phyloP scores from a whole-genome alignment of 306 rosid species.

The Phaseolus lunatus region DNA sequence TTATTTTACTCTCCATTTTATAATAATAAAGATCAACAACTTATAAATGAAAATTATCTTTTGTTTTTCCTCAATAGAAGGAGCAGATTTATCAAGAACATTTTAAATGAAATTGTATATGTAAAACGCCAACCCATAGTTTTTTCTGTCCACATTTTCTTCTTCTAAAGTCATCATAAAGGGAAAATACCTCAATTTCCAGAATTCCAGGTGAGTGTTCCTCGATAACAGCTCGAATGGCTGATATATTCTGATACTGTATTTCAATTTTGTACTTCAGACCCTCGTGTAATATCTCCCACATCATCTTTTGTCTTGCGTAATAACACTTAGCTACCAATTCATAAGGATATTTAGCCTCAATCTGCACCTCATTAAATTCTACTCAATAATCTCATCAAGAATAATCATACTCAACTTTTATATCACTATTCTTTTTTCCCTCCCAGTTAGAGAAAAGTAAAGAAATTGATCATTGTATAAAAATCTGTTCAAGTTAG shows the following conservation, averaged over 20 bases:
- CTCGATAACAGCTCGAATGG: constrained; percentile 50
- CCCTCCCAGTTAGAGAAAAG: too few species aligned
- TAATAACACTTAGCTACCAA: constrained; percentile 67
- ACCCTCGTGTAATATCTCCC: constrained; percentile 61
- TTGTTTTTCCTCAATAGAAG: background rate
- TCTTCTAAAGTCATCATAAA: background rate
- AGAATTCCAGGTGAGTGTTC: constrained; percentile 54
- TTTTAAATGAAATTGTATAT: background rate
- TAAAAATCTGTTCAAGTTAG: background rate
- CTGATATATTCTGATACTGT: constrained; percentile 51
- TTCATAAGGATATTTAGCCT: constrained; percentile 44
- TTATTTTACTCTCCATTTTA: background rate
- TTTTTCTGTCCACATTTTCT: background rate
- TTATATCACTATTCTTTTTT: background rate
- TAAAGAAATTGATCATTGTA: too few species aligned
- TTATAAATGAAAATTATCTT: background rate
- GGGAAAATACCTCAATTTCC: constrained; percentile 47
- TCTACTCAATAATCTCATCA: background rate
- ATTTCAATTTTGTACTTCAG: constrained; percentile 67
- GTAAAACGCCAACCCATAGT: background rate
- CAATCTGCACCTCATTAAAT: constrained; percentile 46
- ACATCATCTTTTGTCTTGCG: constrained; percentile 59
- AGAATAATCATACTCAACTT: background rate
- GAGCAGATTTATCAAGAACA: too few species aligned
- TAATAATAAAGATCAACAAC: background rate